Conservation (phyloP, 2,329 filamentous ascomycete genomes). For the Aschersonia sp. region DNA sequence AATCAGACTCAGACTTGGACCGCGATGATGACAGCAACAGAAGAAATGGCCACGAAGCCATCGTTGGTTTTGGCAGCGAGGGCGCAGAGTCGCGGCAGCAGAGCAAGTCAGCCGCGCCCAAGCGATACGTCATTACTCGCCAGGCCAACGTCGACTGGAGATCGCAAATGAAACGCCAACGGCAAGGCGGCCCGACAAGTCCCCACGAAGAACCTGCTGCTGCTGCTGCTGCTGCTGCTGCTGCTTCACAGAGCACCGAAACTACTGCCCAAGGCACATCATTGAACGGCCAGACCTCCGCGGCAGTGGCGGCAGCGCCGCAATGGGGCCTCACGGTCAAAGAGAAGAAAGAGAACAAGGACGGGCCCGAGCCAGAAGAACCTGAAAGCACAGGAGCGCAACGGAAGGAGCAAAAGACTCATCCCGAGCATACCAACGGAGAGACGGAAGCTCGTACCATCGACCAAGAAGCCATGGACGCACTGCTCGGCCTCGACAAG, state of each 20-base stretch:
- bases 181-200: conserved; percentile 23
- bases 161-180: conserved; percentile 32
- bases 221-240: too few species aligned
- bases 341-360: conserved; percentile 29
- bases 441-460: conserved; percentile 6
- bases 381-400: not conserved
- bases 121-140: conserved; percentile 39
- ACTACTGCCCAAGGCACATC: too few species aligned
- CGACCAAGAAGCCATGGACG: conserved; percentile 47
- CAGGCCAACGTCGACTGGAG: conserved; percentile 50
- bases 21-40: conserved; percentile 7
- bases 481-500: conserved; percentile 44
- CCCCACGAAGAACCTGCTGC: too few species aligned
- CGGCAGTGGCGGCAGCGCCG: not conserved
- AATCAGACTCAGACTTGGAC: conserved; percentile 28
- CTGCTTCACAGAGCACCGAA: too few species aligned
- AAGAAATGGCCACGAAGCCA: conserved; percentile 22
- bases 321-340: conserved; percentile 34
- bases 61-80: conserved; percentile 35
- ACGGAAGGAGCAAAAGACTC: too few species aligned
- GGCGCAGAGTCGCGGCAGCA: conserved; percentile 23
- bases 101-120: conserved; percentile 10
- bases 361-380: not conserved
- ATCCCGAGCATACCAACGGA: too few species aligned
- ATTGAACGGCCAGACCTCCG: not conserved